These are phyloP conservation scores for Silene conica DNA, from an alignment of 148 eudicot species.

Conservation along the genomic window DNA sequence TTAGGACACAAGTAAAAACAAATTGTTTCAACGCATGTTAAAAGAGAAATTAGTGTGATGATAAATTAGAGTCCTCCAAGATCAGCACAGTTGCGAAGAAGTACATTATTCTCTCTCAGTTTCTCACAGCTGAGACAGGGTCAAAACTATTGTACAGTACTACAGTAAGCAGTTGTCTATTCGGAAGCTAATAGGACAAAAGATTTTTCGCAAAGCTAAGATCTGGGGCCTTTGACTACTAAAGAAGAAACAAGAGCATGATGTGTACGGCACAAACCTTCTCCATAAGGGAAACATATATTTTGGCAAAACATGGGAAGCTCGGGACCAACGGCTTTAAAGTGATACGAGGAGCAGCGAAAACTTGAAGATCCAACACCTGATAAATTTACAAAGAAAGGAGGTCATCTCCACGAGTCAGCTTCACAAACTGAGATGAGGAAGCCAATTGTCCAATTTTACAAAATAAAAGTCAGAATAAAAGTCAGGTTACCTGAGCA, in stretches of 20 bases:
- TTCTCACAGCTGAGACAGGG: not conserved
- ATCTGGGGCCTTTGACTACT: not conserved
- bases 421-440: not conserved
- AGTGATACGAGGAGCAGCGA: slow-evolving; percentile 84
- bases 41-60: not conserved
- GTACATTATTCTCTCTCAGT: no score
- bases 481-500: slow-evolving; percentile 52
- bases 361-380: slow-evolving; percentile 88
- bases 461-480: slow-evolving; percentile 8
- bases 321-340: slow-evolving; percentile 90
- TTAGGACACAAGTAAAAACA: no score
- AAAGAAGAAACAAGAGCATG: not conserved
- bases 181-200: not conserved
- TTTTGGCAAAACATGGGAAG: slow-evolving; percentile 88
- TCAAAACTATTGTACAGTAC: not conserved
- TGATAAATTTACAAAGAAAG: slow-evolving; percentile 23
- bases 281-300: slow-evolving; percentile 86
- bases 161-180: not conserved
- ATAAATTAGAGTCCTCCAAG: not conserved
- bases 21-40: not conserved
- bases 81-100: not conserved
- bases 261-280: slow-evolving; percentile 48
- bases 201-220: not conserved
- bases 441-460: not conserved
- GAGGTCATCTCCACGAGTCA: not conserved